These are phyloP conservation scores for Rhytidiadelphus loreus DNA, from an alignment of 225 moss, liverwort and hornwort species.

Conservation along the genomic window DNA sequence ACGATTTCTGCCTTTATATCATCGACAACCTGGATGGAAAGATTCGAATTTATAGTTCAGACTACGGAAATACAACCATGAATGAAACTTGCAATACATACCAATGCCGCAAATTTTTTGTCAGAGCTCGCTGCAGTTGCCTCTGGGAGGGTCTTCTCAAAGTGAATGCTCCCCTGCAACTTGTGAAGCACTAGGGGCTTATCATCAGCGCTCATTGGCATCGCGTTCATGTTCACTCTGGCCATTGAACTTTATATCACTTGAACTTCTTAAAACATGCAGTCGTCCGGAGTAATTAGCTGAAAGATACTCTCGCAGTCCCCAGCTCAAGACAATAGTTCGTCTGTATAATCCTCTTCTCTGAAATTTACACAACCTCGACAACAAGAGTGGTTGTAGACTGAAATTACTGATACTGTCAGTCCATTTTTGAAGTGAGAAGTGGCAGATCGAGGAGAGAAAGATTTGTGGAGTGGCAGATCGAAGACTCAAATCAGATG, in stretches of 20 bases:
- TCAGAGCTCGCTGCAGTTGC: background rate
- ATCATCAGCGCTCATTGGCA: background rate
- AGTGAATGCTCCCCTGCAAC: background rate
- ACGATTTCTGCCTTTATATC: background rate
- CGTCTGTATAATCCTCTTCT: background rate
- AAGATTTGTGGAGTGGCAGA: too few species aligned
- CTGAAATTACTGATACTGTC: background rate
- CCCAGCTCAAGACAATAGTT: background rate
- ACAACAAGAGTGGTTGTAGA: background rate
- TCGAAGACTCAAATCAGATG: background rate
- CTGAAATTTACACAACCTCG: background rate
- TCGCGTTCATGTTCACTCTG: background rate
- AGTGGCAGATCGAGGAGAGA: too few species aligned
- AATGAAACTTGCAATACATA: background rate
- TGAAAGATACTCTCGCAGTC: too few species aligned
- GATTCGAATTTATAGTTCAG: background rate
- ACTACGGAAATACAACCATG: background rate
- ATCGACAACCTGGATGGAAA: background rate
- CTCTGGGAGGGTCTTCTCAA: background rate
- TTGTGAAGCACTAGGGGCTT: background rate
- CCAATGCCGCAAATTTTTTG: background rate
- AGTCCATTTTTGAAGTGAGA: too few species aligned
- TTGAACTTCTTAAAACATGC: background rate
- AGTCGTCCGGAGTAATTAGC: too few species aligned
- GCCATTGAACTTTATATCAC: background rate